Base-by-base conservation (phyloP, 805 yeast species). In the Saccharomycopsis oosterbeekiorum region DNA sequence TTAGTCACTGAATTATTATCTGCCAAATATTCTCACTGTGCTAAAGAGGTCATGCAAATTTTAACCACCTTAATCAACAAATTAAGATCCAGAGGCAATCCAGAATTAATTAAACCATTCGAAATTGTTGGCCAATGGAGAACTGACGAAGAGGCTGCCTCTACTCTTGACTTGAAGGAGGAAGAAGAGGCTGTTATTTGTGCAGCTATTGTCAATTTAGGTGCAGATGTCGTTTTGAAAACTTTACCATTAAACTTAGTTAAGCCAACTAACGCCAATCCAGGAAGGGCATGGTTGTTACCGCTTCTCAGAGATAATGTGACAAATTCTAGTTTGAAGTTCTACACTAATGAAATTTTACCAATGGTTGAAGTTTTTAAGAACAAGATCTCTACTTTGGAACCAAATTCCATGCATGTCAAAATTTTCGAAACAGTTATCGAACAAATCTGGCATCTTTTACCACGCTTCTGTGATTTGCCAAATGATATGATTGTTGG, bases 201-300 rank as follows among this genome's bases (percentile, higher is more conserved):
- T 17, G 82, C 90, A 40, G 91, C 96, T 1, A 84, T 94, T 60
- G 71, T 88, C 1, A 82, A 86, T 4, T 73, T 92, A 71, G 99
- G 99, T 1, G 97, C 98, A 10, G 96, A 88, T 67, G 82, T 78
- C 12, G 94, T 94, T 1, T 75, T 93, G 64, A 73, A 81, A 55
- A 76, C 81, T 4, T 77, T 94, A 40, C 98, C 99, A 6, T 77
- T 94, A 69, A 90, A 93, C 69, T 78, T 94, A 67, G 77, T 79
- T 37, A 79, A 80, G 55, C 82, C 86, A 4, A 71, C 75, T 24
- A 67, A 76, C 29, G 73, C 75, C 39, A 78, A 79, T 53, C 80
- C 85, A n/a, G 97, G 97, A 55, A 83, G 98, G 70, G 97, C 97
- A 55, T 94, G 98, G 97, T 70, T 94, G 67, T 79, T 94, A 65